Percentiles rank a stretch among this genome's conserved stretches.
Evolutionary conservation across 768 basidiomycete genomes (phyloP).

Genomic region (Boletus subcaerulescens): DNA sequence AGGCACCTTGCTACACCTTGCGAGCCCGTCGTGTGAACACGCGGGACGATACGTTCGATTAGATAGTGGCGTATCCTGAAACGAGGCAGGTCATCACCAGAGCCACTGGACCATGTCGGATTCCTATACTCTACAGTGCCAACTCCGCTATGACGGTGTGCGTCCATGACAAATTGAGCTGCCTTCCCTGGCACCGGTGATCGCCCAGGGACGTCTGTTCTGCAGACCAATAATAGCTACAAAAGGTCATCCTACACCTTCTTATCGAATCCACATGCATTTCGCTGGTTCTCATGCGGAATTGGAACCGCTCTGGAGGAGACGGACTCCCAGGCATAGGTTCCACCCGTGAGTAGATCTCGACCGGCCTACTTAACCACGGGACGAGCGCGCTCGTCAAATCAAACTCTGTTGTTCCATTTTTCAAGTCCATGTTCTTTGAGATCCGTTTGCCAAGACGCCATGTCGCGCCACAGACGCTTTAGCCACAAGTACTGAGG

Average conservation of each 20-base stretch:
- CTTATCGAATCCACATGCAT: not conserved
- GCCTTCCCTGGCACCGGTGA: constrained; percentile 4
- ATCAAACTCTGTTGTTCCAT: constrained; percentile 25
- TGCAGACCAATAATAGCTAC: constrained; percentile 7
- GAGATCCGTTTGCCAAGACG: not conserved
- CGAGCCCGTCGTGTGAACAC: constrained; percentile 24
- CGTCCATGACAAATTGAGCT: not conserved
- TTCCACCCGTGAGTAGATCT: constrained; percentile 19
- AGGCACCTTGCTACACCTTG: constrained; percentile 10
- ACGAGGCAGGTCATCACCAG: not conserved
- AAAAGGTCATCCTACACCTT: not conserved
- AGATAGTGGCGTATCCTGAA: constrained; percentile 18
- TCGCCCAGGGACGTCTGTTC: constrained; percentile 6
- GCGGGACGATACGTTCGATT: not conserved
- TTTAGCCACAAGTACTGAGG: not conserved
- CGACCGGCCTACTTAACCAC: constrained; percentile 2
- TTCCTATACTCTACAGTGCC: not conserved
- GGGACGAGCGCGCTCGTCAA: not conserved
- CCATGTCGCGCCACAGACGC: not conserved
- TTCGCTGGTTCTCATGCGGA: constrained; percentile 20
- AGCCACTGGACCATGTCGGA: not conserved
- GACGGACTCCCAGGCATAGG: constrained; percentile 21
- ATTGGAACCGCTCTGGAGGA: constrained; percentile 5
- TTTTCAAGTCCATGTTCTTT: not conserved
- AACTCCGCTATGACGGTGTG: constrained; percentile 7